These are phyloP conservation scores for Gnaphalium uliginosum DNA, from an alignment of 129 eudicot genomes.

Conservation along the genomic window DNA sequence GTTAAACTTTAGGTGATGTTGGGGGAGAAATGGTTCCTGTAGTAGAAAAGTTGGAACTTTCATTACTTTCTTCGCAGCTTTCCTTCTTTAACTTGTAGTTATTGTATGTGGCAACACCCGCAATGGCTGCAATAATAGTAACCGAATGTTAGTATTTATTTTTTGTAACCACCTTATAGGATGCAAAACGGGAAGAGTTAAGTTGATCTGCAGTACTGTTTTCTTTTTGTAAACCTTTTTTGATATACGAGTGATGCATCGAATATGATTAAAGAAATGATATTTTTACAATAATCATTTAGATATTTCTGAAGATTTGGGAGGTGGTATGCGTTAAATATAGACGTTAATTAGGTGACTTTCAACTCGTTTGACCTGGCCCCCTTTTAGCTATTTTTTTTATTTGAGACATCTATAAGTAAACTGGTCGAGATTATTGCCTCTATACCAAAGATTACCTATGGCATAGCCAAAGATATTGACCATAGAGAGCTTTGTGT, in stretches of 20 bases:
- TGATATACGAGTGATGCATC: too few species aligned
- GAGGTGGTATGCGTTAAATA: neutral
- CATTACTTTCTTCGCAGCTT: constrained; percentile 49
- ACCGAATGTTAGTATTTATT: neutral
- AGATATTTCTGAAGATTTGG: neutral
- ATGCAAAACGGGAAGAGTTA: neutral
- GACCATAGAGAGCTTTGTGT: constrained; percentile 69
- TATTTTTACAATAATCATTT: too few species aligned
- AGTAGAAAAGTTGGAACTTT: constrained; percentile 26
- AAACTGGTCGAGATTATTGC: neutral
- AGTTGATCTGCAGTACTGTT: too few species aligned
- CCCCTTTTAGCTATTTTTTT: neutral
- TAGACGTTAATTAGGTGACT: neutral
- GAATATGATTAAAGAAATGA: too few species aligned
- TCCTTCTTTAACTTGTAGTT: constrained; percentile 77
- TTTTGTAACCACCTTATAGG: neutral
- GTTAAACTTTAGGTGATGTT: constrained; percentile 24
- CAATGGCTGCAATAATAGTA: constrained; percentile 61
- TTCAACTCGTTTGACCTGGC: too few species aligned
- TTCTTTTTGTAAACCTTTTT: too few species aligned
- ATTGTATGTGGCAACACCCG: constrained; percentile 83
- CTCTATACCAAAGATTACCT: constrained; percentile 42
- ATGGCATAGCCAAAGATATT: constrained; percentile 78
- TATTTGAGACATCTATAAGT: constrained; percentile 1
- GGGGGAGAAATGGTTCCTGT: constrained; percentile 44